Percentiles rank a stretch among this genome's conserved stretches.
Conservation (phyloP, 1,139 yeast genomes). For the Yamadazyma trypodendri region DNA sequence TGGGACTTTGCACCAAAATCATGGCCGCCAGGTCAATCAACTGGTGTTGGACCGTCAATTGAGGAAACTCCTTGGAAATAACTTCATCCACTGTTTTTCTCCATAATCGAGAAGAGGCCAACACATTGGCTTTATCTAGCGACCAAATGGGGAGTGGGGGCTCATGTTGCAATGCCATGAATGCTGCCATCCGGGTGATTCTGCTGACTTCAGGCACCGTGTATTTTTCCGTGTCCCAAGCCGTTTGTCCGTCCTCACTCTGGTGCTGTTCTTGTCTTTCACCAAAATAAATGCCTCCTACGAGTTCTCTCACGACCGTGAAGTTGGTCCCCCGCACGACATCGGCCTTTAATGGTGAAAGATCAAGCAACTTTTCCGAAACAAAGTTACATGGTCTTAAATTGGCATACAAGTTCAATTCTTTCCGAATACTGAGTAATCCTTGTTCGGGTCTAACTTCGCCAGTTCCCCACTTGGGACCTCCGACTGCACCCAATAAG, state of each 20-base stretch:
- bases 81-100: conserved; percentile 87
- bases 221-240: conserved; percentile 93
- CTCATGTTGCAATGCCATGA: conserved; percentile 85
- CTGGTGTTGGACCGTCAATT: conserved; percentile 82
- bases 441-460: conserved; percentile 97
- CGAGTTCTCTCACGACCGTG: conserved; percentile 90
- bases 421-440: conserved; percentile 87
- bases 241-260: conserved; percentile 57
- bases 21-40: conserved; percentile 97
- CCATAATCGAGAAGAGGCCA: conserved; percentile 96
- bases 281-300: conserved; percentile 97
- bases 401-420: conserved; percentile 89
- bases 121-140: conserved; percentile 93
- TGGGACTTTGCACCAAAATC: conserved; percentile 90
- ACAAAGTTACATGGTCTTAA: conserved; percentile 95
- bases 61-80: conserved; percentile 85
- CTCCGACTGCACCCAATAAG: conserved; percentile 95
- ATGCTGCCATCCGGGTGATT: conserved; percentile 97
- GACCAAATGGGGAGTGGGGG: conserved; percentile 97
- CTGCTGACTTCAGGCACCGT: conserved; percentile 88
- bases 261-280: conserved; percentile 91
- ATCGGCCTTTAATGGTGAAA: conserved; percentile 84
- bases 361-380: conserved; percentile 77
- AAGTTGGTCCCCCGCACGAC: conserved; percentile 88
- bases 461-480: conserved; percentile 98